A percentile compares a stretch with the other conserved stretches of the same genome.
Conservation (phyloP, 2,329 filamentous ascomycete genomes). For the Colletotrichum zoysiae region DNA sequence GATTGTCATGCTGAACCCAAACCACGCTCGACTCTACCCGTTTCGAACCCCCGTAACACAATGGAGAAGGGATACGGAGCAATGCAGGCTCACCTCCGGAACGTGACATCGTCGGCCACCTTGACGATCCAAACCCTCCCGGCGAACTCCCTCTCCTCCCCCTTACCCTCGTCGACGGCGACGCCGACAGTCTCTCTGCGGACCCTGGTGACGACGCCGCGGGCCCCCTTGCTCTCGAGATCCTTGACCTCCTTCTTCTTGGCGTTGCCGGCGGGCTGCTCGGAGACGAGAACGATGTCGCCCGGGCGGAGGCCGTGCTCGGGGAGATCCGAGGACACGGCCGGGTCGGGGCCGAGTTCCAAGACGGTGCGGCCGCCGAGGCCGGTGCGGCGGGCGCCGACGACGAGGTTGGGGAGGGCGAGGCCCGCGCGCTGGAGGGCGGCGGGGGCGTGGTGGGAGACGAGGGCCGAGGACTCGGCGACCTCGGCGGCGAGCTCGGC, state of each 20-base stretch:
- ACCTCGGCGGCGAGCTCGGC: slow-evolving; percentile 80
- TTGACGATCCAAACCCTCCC: slow-evolving; percentile 74
- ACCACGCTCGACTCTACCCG: background rate
- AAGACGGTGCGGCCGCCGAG: slow-evolving; percentile 91
- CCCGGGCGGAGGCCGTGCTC: slow-evolving; percentile 82
- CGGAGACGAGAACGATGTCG: slow-evolving; percentile 81
- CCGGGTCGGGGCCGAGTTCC: slow-evolving; percentile 81
- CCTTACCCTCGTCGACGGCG: slow-evolving; percentile 76
- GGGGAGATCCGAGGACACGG: slow-evolving; percentile 73
- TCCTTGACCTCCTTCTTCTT: slow-evolving; percentile 80
- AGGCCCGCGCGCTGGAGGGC: slow-evolving; percentile 82
- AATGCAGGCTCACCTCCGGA: slow-evolving; percentile 61
- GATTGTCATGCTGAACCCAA: background rate
- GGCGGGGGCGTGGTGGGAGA: slow-evolving; percentile 75
- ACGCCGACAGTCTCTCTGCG: slow-evolving; percentile 71
- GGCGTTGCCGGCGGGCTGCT: slow-evolving; percentile 79
- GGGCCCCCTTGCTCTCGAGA: slow-evolving; percentile 74
- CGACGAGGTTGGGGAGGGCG: slow-evolving; percentile 80
- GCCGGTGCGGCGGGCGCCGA: slow-evolving; percentile 85
- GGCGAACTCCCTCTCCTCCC: slow-evolving; percentile 57
- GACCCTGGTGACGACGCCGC: slow-evolving; percentile 78
- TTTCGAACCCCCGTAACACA: background rate
- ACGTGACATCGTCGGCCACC: slow-evolving; percentile 76
- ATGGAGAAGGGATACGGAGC: background rate
- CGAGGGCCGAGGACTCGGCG: slow-evolving; percentile 75